Evolutionary conservation across 768 basidiomycete species (phyloP).

Genomic region (Phanerochaete sordida): DNA sequence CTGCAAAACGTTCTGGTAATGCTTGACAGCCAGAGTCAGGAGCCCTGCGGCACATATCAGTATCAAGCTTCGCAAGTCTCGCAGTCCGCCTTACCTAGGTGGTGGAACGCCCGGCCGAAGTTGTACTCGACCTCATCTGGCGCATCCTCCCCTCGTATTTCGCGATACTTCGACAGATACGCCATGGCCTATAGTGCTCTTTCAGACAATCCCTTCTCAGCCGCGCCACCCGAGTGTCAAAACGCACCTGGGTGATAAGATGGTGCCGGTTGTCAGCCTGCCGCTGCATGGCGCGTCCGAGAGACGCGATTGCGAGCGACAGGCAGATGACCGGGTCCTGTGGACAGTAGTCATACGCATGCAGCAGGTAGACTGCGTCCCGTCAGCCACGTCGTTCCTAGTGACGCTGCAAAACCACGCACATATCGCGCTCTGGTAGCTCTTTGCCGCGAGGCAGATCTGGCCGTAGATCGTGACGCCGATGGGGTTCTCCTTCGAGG

Average conservation of each 20-base stretch:
- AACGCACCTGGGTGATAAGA: constrained; percentile 65
- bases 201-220: background rate
- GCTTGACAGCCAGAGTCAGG: constrained; percentile 74
- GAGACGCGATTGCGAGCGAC: constrained; percentile 75
- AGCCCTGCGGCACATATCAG: constrained; percentile 49
- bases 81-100: constrained; percentile 58
- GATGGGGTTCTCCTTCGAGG: constrained; percentile 70
- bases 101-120: constrained; percentile 89
- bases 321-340: constrained; percentile 86
- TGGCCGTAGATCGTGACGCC: constrained; percentile 77
- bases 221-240: background rate
- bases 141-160: constrained; percentile 44
- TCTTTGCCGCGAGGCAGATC: constrained; percentile 77
- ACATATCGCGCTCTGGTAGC: constrained; percentile 92
- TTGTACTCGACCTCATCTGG: constrained; percentile 88
- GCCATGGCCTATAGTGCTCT: constrained; percentile 62
- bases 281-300: constrained; percentile 89
- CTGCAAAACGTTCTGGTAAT: constrained; percentile 77
- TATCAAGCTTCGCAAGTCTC: background rate
- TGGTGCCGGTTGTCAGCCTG: constrained; percentile 95
- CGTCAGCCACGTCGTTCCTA: background rate
- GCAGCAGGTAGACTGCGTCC: constrained; percentile 85
- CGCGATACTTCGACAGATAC: constrained; percentile 79
- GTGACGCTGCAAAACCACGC: constrained; percentile 28
- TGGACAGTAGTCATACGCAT: constrained; percentile 82